Evolutionary conservation across 345 rosid species (phyloP).

Genomic region (Psidium friedrichsthalianum): DNA sequence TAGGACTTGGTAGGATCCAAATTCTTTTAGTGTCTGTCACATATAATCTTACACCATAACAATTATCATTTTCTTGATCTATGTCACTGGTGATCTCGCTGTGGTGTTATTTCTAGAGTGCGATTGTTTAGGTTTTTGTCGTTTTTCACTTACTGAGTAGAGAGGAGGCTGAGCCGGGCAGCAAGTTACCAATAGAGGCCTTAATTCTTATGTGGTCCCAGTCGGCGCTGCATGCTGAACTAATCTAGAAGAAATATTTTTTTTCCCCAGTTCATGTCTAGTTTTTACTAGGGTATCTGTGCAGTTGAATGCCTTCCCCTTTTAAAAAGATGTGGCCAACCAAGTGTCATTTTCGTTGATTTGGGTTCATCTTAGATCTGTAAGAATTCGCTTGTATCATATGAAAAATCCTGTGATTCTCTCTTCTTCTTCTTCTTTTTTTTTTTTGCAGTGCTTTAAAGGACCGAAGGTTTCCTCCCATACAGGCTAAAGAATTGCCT

Average conservation of each 20-base stretch:
- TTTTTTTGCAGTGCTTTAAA: slow-evolving; percentile 59
- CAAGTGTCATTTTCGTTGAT: not conserved
- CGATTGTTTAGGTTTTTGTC: not conserved
- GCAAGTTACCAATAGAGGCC: not conserved
- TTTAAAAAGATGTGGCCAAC: not conserved
- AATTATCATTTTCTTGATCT: not conserved
- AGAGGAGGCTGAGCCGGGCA: not conserved
- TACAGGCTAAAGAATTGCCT: slow-evolving; percentile 89
- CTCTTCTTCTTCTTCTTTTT: not conserved
- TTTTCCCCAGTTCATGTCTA: not conserved
- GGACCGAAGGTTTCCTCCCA: slow-evolving; percentile 96
- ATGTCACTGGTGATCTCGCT: not conserved
- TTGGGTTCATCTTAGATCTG: not conserved
- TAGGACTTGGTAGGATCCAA: not conserved
- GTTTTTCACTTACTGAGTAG: not conserved
- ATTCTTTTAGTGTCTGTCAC: not conserved
- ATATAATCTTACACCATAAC: not conserved
- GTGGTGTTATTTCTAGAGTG: not conserved
- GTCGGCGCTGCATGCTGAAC: not conserved
- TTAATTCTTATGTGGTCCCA: not conserved
- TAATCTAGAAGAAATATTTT: not conserved
- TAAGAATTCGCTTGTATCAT: not conserved
- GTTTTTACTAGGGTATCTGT: not conserved
- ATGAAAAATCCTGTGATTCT: not conserved
- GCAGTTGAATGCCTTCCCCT: not conserved